Conservation (phyloP, 1,284 basidiomycete genomes). For the Bjerkandera adusta region DNA sequence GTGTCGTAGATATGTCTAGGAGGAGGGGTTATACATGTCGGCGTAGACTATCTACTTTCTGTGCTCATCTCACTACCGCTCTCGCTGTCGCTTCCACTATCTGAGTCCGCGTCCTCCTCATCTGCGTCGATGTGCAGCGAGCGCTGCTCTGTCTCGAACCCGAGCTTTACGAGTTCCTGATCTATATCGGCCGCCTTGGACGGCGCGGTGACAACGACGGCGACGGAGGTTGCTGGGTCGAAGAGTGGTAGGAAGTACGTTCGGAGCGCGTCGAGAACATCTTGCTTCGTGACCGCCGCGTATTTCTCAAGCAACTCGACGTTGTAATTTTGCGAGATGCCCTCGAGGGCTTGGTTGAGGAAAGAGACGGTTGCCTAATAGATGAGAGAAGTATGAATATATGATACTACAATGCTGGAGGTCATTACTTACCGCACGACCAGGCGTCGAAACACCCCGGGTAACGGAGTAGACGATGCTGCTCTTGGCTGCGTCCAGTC, state of each 20-base stretch:
- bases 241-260: slow-evolving; percentile 90
- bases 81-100: slow-evolving; percentile 18
- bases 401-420: slow-evolving; percentile 4
- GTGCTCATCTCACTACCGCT: slow-evolving; percentile 28
- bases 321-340: slow-evolving; percentile 70
- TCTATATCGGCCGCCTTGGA: slow-evolving; percentile 78
- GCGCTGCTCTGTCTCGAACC: slow-evolving; percentile 79
- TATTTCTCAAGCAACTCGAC: slow-evolving; percentile 77
- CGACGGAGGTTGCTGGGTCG: slow-evolving; percentile 73
- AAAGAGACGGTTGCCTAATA: slow-evolving; percentile 76
- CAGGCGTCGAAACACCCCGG: slow-evolving; percentile 79
- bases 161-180: slow-evolving; percentile 59
- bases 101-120: slow-evolving; percentile 28
- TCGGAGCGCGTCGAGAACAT: slow-evolving; percentile 69
- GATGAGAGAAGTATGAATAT: neutral
- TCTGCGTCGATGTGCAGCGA: slow-evolving; percentile 64
- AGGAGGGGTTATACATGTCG: slow-evolving; percentile 9
- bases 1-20: neutral
- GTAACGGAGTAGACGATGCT: slow-evolving; percentile 87
- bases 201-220: slow-evolving; percentile 81
- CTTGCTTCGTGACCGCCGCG: slow-evolving; percentile 74
- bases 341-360: slow-evolving; percentile 84
- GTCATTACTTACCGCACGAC: slow-evolving; percentile 74
- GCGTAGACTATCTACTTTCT: slow-evolving; percentile 27
- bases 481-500: slow-evolving; percentile 90